Evolutionary conservation across 176 grass and related monocot genomes (phyloP).

Genomic region (Coix lacrymajobi): DNA sequence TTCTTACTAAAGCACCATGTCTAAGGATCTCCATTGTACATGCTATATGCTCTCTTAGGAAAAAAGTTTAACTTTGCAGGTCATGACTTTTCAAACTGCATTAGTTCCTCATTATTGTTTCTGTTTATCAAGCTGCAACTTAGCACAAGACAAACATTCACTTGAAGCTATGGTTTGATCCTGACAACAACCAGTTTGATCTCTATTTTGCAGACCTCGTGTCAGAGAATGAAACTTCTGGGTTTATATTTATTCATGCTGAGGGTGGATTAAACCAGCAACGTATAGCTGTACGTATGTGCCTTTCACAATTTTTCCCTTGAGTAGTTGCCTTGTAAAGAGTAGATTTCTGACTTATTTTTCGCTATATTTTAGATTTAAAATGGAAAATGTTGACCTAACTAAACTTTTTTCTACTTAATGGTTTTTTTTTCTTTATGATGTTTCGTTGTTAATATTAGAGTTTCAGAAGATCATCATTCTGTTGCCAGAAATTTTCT

Average conservation of each 20-base stretch:
- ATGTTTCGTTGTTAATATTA: not conserved
- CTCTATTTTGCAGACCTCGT: conserved; percentile 59
- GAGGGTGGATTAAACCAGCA: conserved; percentile 97
- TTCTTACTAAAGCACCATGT: not conserved
- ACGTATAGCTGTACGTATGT: conserved; percentile 84
- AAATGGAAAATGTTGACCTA: not conserved
- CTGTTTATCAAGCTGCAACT: not conserved
- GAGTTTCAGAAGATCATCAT: not conserved
- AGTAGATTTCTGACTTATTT: not conserved
- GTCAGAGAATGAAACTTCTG: conserved; percentile 75
- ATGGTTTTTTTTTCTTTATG: not conserved
- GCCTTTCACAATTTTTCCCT: conserved; percentile 4
- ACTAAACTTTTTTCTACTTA: not conserved
- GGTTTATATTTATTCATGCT: conserved; percentile 96
- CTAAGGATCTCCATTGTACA: not conserved
- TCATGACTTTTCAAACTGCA: not conserved
- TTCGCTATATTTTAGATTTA: not conserved
- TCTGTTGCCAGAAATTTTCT: not conserved
- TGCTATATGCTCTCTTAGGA: not conserved
- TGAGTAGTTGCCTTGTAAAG: not conserved
- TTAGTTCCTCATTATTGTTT: not conserved
- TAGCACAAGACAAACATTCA: conserved; percentile 3
- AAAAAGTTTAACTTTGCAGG: not conserved
- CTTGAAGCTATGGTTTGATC: conserved; percentile 2
- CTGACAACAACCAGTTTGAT: not conserved